Evolutionary conservation across 345 rosid species (phyloP).

Genomic region (Zanthoxylum bungeanum): DNA sequence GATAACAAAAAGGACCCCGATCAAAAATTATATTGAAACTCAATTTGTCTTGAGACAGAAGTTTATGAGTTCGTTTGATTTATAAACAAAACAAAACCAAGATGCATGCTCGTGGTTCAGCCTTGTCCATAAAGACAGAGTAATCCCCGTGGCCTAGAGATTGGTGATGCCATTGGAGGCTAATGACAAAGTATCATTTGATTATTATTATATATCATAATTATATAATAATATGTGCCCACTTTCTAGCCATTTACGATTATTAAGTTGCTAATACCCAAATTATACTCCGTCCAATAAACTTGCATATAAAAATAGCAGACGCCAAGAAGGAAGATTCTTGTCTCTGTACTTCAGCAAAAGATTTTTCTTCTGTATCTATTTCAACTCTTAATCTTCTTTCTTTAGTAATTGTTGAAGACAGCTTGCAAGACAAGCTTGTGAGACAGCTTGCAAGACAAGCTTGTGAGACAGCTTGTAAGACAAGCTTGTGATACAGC

Average conservation of each 20-base stretch:
- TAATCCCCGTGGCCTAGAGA: slow-evolving; percentile 8
- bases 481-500: too few species aligned
- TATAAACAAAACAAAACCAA: background rate
- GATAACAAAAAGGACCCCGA: background rate
- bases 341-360: background rate
- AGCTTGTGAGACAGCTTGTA: too few species aligned
- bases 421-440: too few species aligned
- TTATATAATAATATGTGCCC: slow-evolving; percentile 2
- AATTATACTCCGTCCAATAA: slow-evolving; percentile 5
- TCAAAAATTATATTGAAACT: background rate
- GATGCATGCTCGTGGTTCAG: background rate
- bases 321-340: slow-evolving; percentile 1
- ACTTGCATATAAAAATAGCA: slow-evolving; percentile 2
- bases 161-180: slow-evolving; percentile 16
- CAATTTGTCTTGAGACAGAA: background rate
- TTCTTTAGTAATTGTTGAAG: too few species aligned
- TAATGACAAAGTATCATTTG: background rate
- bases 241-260: background rate
- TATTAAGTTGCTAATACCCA: background rate
- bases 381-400: background rate
- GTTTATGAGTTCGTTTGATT: background rate
- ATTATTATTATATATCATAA: background rate
- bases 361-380: background rate
- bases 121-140: slow-evolving; percentile 2
- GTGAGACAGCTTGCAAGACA: too few species aligned